A percentile compares a stretch with the other conserved stretches of the same genome.
Evolutionary conservation across 768 basidiomycete genomes (phyloP).

Genomic region (Lepiota subincarnata): DNA sequence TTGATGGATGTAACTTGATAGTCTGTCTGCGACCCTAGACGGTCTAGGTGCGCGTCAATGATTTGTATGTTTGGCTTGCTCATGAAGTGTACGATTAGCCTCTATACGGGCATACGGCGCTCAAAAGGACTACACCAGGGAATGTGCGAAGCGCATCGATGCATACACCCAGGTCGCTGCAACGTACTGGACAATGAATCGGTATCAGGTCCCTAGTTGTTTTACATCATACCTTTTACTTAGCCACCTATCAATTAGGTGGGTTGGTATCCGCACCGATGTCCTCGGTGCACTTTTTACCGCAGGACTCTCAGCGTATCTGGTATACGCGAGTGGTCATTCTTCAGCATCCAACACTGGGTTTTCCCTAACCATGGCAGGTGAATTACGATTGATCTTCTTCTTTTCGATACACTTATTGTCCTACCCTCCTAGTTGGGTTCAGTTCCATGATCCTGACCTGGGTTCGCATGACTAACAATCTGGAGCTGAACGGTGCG

Average conservation of each 20-base stretch:
- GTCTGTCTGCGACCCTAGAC: constrained; percentile 33
- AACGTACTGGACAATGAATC: constrained; percentile 1
- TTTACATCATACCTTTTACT: constrained; percentile 7
- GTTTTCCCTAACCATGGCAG: constrained; percentile 56
- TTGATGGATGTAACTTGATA: background rate
- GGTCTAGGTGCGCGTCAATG: constrained; percentile 38
- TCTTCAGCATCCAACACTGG: constrained; percentile 41
- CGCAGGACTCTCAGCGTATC: constrained; percentile 49
- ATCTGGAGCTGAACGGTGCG: constrained; percentile 39
- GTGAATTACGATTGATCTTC: constrained; percentile 9
- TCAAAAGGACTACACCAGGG: constrained; percentile 40
- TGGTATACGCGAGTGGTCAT: constrained; percentile 38
- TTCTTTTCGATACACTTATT: no score
- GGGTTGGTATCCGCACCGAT: constrained; percentile 51
- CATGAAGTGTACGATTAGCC: constrained; percentile 19
- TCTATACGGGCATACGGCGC: constrained; percentile 65
- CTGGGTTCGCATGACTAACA: constrained; percentile 39
- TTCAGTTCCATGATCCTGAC: constrained; percentile 55
- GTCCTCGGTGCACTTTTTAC: constrained; percentile 54
- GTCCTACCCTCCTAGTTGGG: constrained; percentile 27
- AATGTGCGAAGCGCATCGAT: constrained; percentile 49
- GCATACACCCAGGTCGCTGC: constrained; percentile 40
- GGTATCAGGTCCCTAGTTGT: background rate
- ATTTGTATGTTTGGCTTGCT: background rate
- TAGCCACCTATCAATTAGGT: constrained; percentile 46